A percentile compares a stretch with the other conserved stretches of the same genome.
Evolutionary conservation across 1,284 basidiomycete species (phyloP).

Genomic region (Ustilago shanxiensis): DNA sequence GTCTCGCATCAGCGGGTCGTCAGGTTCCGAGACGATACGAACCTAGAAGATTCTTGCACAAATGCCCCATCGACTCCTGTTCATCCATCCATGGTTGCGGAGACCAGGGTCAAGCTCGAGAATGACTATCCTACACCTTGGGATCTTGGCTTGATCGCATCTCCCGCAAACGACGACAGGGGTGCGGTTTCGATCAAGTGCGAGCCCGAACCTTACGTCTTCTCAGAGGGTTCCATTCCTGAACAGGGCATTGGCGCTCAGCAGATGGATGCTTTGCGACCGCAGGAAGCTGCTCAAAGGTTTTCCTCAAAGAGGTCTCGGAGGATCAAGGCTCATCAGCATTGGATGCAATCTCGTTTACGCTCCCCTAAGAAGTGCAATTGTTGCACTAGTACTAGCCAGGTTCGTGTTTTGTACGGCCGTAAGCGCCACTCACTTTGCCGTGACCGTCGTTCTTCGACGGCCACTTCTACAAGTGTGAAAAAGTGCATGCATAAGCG

Average conservation of each 20-base stretch:
- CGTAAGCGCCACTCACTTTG: constrained; percentile 11
- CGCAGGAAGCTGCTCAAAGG: no score
- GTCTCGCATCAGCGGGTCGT: not conserved
- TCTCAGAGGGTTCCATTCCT: not conserved
- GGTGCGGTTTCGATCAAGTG: not conserved
- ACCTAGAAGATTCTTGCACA: not conserved
- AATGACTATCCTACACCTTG: not conserved
- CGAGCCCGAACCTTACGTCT: not conserved
- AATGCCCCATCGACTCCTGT: not conserved
- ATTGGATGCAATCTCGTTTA: not conserved
- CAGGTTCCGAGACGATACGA: not conserved
- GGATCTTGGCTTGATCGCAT: not conserved
- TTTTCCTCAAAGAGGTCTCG: not conserved
- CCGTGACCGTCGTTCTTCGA: not conserved
- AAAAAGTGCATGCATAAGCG: not conserved
- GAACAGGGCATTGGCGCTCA: no score
- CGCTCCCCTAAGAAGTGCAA: not conserved
- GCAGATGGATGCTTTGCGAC: no score
- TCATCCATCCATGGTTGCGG: not conserved
- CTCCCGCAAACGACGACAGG: not conserved
- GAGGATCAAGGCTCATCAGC: not conserved
- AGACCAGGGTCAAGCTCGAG: constrained; percentile 12
- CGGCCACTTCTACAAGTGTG: not conserved
- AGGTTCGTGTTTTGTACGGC: constrained; percentile 9
- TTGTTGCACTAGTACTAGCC: not conserved